These are phyloP conservation scores for Fusarium sp. DNA, from an alignment of 2,329 filamentous ascomycete genomes.

Conservation along the genomic window DNA sequence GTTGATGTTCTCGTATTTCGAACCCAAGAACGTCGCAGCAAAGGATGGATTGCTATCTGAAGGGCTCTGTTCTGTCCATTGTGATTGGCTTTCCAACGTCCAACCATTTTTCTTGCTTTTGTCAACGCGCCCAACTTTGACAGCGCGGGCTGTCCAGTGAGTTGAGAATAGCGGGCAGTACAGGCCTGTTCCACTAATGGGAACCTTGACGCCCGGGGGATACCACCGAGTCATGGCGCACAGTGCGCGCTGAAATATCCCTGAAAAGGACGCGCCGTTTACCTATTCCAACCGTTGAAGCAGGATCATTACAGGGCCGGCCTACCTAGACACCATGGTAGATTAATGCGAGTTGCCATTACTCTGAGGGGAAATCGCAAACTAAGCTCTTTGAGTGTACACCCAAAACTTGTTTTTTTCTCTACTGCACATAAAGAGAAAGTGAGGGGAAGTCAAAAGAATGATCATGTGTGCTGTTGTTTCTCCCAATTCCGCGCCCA, in stretches of 20 bases:
- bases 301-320: too few relatives aligned
- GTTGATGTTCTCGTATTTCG: neutral
- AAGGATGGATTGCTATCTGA: neutral
- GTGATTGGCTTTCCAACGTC: neutral
- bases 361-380: slow-evolving; percentile 6
- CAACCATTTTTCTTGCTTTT: neutral
- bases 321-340: neutral
- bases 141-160: too few relatives aligned
- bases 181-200: neutral
- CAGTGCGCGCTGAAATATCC: neutral
- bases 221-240: neutral
- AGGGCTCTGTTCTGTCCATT: neutral
- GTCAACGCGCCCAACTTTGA: neutral
- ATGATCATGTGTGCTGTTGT: slow-evolving; percentile 13
- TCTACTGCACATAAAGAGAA: neutral
- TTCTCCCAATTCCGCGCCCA: neutral
- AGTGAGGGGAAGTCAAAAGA: slow-evolving; percentile 9
- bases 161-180: neutral
- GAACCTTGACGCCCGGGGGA: neutral
- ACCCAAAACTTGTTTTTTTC: neutral
- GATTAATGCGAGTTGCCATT: neutral
- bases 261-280: too few relatives aligned
- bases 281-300: too few relatives aligned
- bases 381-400: slow-evolving; percentile 18
- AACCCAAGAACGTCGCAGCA: neutral